Conservation (phyloP, 495 filamentous ascomycete genomes). For the Amphirosellinia nigrospora region DNA sequence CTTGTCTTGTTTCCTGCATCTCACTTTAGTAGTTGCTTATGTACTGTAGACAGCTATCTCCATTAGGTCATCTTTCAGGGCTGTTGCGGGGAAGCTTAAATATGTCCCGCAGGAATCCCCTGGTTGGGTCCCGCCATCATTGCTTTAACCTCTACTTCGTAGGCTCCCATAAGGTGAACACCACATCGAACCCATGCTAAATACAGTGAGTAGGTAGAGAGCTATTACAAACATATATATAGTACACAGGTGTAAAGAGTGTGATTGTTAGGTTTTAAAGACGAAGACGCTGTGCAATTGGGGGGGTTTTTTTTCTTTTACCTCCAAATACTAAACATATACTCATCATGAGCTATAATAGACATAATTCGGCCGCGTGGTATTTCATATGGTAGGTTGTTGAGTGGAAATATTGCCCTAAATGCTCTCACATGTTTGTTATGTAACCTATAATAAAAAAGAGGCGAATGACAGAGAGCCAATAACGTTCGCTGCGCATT, state of each 20-base stretch:
- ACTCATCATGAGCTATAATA: too few relatives aligned
- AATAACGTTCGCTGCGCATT: neutral
- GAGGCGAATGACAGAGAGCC: neutral
- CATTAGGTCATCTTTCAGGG: neutral
- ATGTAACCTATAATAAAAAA: neutral
- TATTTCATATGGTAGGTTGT: neutral
- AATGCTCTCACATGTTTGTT: neutral
- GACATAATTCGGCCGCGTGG: too few relatives aligned
- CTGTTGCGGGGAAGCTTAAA: slow-evolving; percentile 1
- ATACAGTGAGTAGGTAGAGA: too few relatives aligned
- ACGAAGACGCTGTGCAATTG: too few relatives aligned
- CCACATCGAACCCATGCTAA: too few relatives aligned
- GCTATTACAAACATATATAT: too few relatives aligned
- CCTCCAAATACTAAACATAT: too few relatives aligned
- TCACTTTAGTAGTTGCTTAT: neutral
- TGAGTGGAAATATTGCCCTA: neutral
- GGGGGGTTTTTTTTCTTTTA: too few relatives aligned
- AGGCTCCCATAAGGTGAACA: neutral
- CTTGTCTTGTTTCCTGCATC: neutral
- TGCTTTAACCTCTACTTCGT: neutral
- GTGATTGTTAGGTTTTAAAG: too few relatives aligned
- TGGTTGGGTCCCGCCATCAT: slow-evolving; percentile 8
- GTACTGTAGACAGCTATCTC: neutral
- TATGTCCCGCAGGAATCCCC: slow-evolving; percentile 5
- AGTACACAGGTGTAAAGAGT: neutral